phyloP scores from a whole-genome alignment of 2,329 filamentous ascomycete species.

The Colletotrichum graminicola region DNA sequence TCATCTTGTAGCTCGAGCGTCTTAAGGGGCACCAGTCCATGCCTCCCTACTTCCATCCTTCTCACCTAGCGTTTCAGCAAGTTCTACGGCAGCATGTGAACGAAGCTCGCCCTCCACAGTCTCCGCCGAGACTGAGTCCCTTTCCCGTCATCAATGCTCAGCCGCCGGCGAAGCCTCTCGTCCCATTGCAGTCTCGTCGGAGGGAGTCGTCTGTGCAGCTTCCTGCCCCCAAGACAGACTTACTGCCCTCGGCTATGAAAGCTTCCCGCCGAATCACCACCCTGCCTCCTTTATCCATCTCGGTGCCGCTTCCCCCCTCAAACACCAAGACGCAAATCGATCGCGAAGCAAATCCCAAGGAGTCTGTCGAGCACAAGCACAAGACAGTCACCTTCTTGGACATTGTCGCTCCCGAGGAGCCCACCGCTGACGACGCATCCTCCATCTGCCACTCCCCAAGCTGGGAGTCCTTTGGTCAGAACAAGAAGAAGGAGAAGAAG shows the following conservation, averaged over 20 bases:
- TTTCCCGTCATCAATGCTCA: conserved; percentile 33
- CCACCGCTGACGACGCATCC: conserved; percentile 59
- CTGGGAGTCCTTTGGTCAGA: conserved; percentile 69
- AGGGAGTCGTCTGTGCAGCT: conserved; percentile 32
- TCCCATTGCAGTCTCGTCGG: conserved; percentile 38
- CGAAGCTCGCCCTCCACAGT: conserved; percentile 18
- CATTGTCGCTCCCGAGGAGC: conserved; percentile 49
- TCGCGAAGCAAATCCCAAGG: conserved; percentile 35
- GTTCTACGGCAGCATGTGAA: conserved; percentile 37
- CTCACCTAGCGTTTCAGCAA: conserved; percentile 40
- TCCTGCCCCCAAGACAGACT: conserved; percentile 13
- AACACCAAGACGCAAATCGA: conserved; percentile 32
- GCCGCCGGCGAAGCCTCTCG: conserved; percentile 29
- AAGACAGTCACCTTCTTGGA: conserved; percentile 58
- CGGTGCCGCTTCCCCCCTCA: conserved; percentile 46
- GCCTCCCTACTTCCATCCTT: conserved; percentile 27
- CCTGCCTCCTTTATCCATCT: conserved; percentile 50
- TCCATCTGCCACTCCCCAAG: conserved; percentile 72
- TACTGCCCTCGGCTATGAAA: conserved; percentile 38
- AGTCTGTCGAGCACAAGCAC: conserved; percentile 47
- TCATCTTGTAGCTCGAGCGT: conserved; percentile 41
- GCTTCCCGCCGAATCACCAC: conserved; percentile 28
- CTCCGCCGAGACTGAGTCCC: conserved; percentile 27
- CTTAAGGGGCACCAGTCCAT: conserved; percentile 39
- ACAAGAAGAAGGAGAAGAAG: conserved; percentile 67